Conservation (phyloP, 73 alveolate species). For the Blepharisma stoltei region DNA sequence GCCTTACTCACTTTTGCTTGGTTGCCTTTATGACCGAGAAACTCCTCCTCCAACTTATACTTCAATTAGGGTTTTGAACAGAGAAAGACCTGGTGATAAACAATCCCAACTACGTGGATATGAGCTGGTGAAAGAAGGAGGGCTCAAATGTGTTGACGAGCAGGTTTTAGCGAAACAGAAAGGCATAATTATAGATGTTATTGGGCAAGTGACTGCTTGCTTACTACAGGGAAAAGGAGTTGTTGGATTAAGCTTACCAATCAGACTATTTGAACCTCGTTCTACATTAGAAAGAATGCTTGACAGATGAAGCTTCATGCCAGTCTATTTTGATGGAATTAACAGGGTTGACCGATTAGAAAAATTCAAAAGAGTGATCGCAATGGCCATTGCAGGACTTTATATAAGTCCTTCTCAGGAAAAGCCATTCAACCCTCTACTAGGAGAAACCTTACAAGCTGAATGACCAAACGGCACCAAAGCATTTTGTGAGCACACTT, state of each 20-base stretch:
- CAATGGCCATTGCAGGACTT: conserved; percentile 67
- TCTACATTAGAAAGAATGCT: conserved; percentile 65
- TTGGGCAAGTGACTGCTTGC: neutral
- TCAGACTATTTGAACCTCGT: conserved; percentile 76
- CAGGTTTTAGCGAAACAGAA: conserved; percentile 55
- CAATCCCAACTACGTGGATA: conserved; percentile 28
- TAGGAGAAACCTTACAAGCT: conserved; percentile 91
- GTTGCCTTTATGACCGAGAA: too few species aligned
- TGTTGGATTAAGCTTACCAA: conserved; percentile 63
- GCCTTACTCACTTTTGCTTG: too few species aligned
- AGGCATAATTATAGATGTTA: conserved; percentile 46
- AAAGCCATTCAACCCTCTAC: conserved; percentile 89
- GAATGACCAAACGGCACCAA: conserved; percentile 80
- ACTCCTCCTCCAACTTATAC: too few species aligned
- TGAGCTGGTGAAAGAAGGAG: conserved; percentile 36
- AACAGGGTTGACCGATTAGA: conserved; percentile 42
- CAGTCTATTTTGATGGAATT: conserved; percentile 44
- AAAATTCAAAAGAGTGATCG: conserved; percentile 58
- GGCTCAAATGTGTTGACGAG: conserved; percentile 51
- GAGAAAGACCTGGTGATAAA: too few species aligned
- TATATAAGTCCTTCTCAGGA: conserved; percentile 59
- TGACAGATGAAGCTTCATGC: conserved; percentile 71
- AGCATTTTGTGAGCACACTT: conserved; percentile 80
- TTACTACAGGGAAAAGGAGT: conserved; percentile 30
- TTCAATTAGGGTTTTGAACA: too few species aligned